These are phyloP conservation scores for Dujonia santamariae DNA, from an alignment of 1,139 yeast genomes.

Conservation along the genomic window DNA sequence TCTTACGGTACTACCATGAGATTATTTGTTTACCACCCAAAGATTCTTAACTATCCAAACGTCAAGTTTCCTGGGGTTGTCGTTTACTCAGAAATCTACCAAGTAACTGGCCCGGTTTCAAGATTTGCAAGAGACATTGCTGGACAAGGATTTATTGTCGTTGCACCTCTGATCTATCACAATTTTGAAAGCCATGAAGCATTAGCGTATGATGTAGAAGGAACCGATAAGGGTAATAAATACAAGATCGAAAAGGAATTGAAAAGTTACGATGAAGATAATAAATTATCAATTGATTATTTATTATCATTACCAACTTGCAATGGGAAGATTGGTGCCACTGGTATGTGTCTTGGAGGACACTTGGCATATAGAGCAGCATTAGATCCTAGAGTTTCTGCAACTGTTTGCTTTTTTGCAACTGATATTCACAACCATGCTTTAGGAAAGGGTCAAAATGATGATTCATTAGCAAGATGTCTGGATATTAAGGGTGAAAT, in stretches of 20 bases:
- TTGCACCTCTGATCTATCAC: conserved; percentile 77
- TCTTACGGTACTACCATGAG: conserved; percentile 68
- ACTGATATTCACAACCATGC: conserved; percentile 73
- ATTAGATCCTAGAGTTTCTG: conserved; percentile 60
- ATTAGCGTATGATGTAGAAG: conserved; percentile 66
- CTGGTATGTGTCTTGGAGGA: conserved; percentile 89
- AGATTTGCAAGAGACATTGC: conserved; percentile 78
- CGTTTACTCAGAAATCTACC: conserved; percentile 79
- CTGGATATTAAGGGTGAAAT: conserved; percentile 57
- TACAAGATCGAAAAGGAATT: conserved; percentile 68
- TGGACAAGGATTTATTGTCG: conserved; percentile 75
- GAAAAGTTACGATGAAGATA: conserved; percentile 76
- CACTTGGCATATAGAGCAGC: conserved; percentile 76
- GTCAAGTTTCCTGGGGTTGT: conserved; percentile 81
- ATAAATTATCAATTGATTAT: conserved; percentile 60
- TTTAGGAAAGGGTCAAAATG: conserved; percentile 60
- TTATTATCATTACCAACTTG: conserved; percentile 57
- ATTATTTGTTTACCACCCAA: conserved; percentile 64
- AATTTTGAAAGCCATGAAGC: conserved; percentile 65
- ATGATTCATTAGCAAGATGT: conserved; percentile 60
- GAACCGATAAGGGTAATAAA: conserved; percentile 72
- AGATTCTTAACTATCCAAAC: conserved; percentile 64
- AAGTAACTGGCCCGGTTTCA: conserved; percentile 76
- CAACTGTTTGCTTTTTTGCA: conserved; percentile 76
- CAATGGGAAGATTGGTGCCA: conserved; percentile 73